Evolutionary conservation across 2,329 filamentous ascomycete genomes (phyloP), one percentile per base, ranked within the genome.

Genomic region (Neonectria coccinea): DNA sequence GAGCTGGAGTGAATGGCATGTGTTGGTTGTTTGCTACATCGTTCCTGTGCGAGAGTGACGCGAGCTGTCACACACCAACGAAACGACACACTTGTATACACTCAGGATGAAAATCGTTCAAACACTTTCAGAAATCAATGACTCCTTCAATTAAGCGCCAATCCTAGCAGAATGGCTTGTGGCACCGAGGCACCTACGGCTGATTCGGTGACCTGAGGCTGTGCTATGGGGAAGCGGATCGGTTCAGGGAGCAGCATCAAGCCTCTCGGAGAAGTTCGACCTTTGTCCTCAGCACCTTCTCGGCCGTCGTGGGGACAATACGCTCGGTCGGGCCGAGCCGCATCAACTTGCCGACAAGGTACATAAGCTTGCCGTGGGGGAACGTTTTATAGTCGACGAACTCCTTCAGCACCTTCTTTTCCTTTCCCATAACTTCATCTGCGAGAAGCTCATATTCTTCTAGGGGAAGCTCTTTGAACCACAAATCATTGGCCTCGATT

Each of bases 331-430:
- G 81, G 0, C 86, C 87, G 1, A 82, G 70, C 5, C 81, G 79
- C 78, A 89, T 84, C 84, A 89, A 85, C 75, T 84, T 86, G 20
- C 87, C 87, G 5, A 89, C 83, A 2, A 89, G 78, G 68, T 83
- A 88, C 86, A 88, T 88, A 50, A 89, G 80, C 76, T 88, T 89
- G 1, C 87, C 86, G 62, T 85, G 80, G 0, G 86, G 86, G 62
- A 84, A 86, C 55, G 78, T 79, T 42, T 79, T 78, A 57, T 80
- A 81, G 36, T 73, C 66, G 41, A 77, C 64, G 65, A 88, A 87
- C 68, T 84, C 81, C 48, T 70, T 73, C 59, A 88, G 65, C 1
- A 85, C 77, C 62, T 80, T 79, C 1, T 83, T 79, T 67, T 88
- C 83, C 1, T 80, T 82, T 25, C 79, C 74, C 6, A 86, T 67